Evolutionary conservation across 2,329 filamentous ascomycete genomes (phyloP).

Genomic region (Podosphaera xanthii): DNA sequence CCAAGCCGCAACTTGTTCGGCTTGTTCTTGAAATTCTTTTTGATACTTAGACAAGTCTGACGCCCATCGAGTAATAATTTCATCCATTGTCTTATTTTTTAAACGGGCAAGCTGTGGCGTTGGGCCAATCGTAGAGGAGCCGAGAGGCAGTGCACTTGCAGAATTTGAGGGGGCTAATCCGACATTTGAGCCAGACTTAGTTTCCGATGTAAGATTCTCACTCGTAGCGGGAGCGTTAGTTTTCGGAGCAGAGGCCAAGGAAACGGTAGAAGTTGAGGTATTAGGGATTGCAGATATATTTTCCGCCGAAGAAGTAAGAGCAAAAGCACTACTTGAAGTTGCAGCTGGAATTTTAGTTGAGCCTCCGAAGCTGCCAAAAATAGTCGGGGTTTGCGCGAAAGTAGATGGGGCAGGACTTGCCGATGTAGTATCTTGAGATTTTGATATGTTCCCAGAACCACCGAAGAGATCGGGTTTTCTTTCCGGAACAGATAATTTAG

Average conservation of each 20-base stretch:
- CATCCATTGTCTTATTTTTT: slow-evolving; percentile 98
- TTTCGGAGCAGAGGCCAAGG: slow-evolving; percentile 6
- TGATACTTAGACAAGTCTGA: slow-evolving; percentile 89
- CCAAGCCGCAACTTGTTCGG: slow-evolving; percentile 65
- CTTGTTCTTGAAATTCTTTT: slow-evolving; percentile 84
- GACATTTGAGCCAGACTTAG: neutral
- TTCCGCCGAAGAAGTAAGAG: neutral
- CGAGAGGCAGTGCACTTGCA: slow-evolving; percentile 23
- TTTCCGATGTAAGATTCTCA: neutral
- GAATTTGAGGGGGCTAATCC: slow-evolving; percentile 10
- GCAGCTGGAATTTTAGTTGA: neutral
- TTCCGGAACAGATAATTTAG: slow-evolving; percentile 4
- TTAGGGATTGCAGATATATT: slow-evolving; percentile 7
- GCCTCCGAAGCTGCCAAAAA: neutral
- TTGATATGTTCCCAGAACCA: neutral
- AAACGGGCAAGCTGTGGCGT: slow-evolving; percentile 68
- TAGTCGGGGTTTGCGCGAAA: slow-evolving; percentile 3
- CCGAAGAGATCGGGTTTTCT: slow-evolving; percentile 15
- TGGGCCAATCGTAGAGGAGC: slow-evolving; percentile 58
- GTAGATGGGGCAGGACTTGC: slow-evolving; percentile 11
- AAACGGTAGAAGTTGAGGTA: slow-evolving; percentile 13
- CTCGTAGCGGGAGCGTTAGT: neutral
- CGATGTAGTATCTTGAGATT: slow-evolving; percentile 2
- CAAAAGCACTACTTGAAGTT: neutral
- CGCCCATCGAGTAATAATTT: slow-evolving; percentile 93